Percentiles rank a stretch among this genome's conserved stretches.
Evolutionary conservation across 495 filamentous ascomycete species (phyloP).

Genomic region (Lindgomyces ingoldianus): DNA sequence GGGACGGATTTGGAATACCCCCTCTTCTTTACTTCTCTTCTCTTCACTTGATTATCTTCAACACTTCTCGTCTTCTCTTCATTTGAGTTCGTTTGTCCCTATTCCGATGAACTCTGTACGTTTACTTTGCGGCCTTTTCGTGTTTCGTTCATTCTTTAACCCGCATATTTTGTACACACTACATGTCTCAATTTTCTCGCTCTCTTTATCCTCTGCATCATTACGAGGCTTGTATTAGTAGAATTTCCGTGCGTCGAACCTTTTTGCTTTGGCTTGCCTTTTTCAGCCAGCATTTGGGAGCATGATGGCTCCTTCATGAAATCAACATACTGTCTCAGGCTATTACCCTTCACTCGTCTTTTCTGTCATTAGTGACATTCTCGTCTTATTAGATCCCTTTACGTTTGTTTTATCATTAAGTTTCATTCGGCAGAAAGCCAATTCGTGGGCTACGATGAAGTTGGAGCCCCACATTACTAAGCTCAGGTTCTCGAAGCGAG

Average conservation of each 20-base stretch:
- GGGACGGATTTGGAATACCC: constrained; percentile 14
- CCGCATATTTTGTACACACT: background rate
- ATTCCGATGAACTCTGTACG: background rate
- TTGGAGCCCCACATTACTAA: background rate
- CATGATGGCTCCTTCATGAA: background rate
- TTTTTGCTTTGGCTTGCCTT: background rate
- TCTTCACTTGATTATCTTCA: no score
- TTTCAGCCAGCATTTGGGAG: background rate
- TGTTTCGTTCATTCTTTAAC: background rate
- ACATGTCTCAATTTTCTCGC: background rate
- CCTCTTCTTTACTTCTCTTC: background rate
- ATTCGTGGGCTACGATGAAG: background rate
- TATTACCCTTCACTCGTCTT: background rate
- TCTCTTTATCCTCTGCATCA: background rate
- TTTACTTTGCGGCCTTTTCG: background rate
- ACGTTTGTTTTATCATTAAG: background rate
- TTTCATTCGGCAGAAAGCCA: background rate
- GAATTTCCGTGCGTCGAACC: background rate
- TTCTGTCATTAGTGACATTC: background rate
- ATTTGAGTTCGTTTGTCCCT: background rate
- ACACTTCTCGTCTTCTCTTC: background rate
- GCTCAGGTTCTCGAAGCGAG: background rate
- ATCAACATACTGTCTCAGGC: background rate
- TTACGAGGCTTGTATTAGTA: constrained; percentile 2
- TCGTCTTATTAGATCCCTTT: background rate